Evolutionary conservation across 108 stramenopile species (phyloP), one percentile per base, ranked within the genome.

Genomic region (Stephanodiscus minutulus): DNA sequence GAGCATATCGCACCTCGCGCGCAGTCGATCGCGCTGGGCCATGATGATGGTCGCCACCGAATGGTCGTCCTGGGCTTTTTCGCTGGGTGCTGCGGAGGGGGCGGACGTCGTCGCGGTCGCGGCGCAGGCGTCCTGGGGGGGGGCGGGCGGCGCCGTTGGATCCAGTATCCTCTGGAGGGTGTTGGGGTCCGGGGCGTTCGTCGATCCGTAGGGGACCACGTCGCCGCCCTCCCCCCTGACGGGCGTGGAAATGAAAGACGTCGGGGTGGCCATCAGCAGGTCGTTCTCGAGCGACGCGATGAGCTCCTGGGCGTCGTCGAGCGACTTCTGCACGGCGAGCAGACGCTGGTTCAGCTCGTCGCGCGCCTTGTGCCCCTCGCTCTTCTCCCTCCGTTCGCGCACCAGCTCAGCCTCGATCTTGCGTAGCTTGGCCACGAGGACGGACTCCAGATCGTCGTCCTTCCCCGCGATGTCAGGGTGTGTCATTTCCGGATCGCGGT

Each of bases 21-120:
- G 77, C 2, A 96, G 76, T 11, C 95, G 78, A 75, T 96, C 95
- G 10, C 92, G 82, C 66, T 93, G 92, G 6, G 91, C 89, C 92
- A 96, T 96, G 36, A 96, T 85, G 52, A 96, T 96, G 33, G 89
- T 94, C 15, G 91, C 93, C 22, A 94, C 93, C 12, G 93, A 94
- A 65, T 91, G 93, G 70, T 94, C 91, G 66, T 94, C 93, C 22
- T 81, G 71, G 2, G 80, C 82, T 69, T 89, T 85, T 44, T 95
- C 93, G 21, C 79, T 63, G 2, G 68, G 24, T 17, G 80, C 5
- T 0, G 72, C 29, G 12, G 57, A 15, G 24, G 80, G 7, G 1
- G 72, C 29, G 12, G 57, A 15, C 2, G 70, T 37, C 66, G 36
- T 44, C n/a, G 33, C 24, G 56, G 31, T 25, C 10, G 24, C 11